A percentile compares a stretch with the other conserved stretches of the same genome.
These are phyloP conservation scores for Pachysandra terminalis DNA, from an alignment of 164 flowering plant species.

Conservation along the genomic window DNA sequence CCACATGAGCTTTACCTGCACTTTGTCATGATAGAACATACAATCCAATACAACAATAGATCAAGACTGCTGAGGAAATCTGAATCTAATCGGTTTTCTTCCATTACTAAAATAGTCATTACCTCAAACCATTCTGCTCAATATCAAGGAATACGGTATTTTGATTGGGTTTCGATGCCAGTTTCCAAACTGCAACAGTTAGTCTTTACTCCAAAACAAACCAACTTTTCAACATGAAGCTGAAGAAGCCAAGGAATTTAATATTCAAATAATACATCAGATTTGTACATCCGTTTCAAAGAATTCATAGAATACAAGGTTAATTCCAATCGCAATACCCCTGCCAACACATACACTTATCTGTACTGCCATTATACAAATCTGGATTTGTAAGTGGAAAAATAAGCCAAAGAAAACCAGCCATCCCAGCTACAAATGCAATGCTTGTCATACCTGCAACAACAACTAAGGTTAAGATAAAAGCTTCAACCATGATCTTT, in stretches of 20 bases:
- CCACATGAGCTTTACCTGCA: no score
- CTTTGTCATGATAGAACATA: no score
- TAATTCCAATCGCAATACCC: conserved; percentile 57
- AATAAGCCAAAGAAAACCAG: conserved; percentile 52
- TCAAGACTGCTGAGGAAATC: no score
- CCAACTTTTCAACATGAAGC: background rate
- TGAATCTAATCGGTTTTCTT: no score
- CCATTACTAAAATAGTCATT: no score
- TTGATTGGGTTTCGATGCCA: no score
- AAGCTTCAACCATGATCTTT: background rate
- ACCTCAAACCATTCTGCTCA: no score
- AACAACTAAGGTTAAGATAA: background rate
- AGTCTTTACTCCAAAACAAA: background rate
- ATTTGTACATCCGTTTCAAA: background rate
- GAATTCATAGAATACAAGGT: conserved; percentile 3
- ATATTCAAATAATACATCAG: no score
- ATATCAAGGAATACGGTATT: no score
- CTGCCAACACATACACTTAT: conserved; percentile 72
- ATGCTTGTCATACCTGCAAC: conserved; percentile 47
- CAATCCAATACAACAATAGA: no score
- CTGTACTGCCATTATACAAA: conserved; percentile 48
- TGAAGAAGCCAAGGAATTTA: background rate
- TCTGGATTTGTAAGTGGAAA: conserved; percentile 61
- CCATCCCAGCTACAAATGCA: conserved; percentile 53
- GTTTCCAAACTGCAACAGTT: no score